Evolutionary conservation across 805 yeast species (phyloP), one percentile per base, ranked within the genome.

Genomic region (Saccharomycopsis guyanensis): DNA sequence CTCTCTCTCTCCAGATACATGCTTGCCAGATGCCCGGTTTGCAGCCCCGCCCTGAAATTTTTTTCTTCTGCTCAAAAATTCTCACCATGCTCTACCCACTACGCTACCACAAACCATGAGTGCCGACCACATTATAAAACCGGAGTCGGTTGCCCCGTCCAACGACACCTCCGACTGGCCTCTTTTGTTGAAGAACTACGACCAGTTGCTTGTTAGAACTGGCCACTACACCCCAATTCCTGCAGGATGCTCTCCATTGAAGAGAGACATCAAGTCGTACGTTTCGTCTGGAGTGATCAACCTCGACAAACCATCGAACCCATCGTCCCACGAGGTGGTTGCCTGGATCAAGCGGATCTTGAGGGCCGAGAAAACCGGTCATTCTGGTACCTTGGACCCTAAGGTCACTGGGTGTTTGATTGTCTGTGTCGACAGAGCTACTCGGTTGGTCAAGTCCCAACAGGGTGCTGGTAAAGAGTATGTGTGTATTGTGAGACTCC

Each of bases 391-490:
- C 55, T 76, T 93, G 66, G 98, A 93, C 73, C 98, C 98, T 55
- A 86, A 86, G 68, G 98, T 93, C 61, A 93, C 98, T 42, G 98
- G 98, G 56, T 93, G 98, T 75, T 75, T 93, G 65, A 93, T 93
- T 66, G 98, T 93, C 52, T 93, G 98, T 78, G 77, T 93, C 56
- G 98, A 93, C 69, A 81, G 96, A 66, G 98, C 98, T 50, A 93
- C 98, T 47, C 82, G 98, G 70, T 76, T 93, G 63, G 98, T 93
- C 57, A 93, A 93, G 69, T 86, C 96, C 46, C 98, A 93, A 72
- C 98, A 93, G 70, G 97, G 97, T 72, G 98, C 98, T 40, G 98
- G 98, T 76, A 93, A 93, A 68, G 98, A 93, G 80, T 93, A 93
- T 71, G 98, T 93, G 46, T 93, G 97, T 74, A 87, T 93, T 57